phyloP scores from a whole-genome alignment of 768 basidiomycete species.

The Russula olivacea region DNA sequence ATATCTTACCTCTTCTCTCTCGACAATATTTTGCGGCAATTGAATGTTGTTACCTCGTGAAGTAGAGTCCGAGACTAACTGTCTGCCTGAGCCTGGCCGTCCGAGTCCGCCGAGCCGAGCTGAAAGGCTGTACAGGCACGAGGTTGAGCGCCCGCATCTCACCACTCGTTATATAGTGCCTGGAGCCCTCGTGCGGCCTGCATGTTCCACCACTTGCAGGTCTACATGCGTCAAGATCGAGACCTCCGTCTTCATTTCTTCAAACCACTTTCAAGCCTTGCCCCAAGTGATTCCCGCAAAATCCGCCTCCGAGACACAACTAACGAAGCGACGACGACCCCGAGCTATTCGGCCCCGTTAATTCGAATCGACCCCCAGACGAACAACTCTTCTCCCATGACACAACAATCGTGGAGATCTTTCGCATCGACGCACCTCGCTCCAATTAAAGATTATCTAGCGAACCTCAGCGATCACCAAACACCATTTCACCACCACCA shows the following conservation, averaged over 20 bases:
- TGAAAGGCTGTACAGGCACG: no score
- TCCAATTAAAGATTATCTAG: slow-evolving; percentile 46
- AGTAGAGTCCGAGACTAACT: not conserved
- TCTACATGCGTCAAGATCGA: not conserved
- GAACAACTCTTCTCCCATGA: slow-evolving; percentile 16
- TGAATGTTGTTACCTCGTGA: not conserved
- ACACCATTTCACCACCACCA: not conserved
- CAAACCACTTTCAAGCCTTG: not conserved
- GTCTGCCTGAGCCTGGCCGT: not conserved
- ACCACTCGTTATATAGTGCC: not conserved
- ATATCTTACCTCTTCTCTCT: not conserved
- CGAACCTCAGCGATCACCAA: slow-evolving; percentile 27
- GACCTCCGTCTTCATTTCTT: not conserved
- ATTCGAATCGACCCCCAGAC: not conserved
- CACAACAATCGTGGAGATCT: slow-evolving; percentile 31
- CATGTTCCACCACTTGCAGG: not conserved
- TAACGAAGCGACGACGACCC: not conserved
- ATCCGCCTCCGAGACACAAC: not conserved
- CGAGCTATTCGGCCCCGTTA: not conserved
- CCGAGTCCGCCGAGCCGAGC: not conserved
- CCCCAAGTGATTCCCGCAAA: not conserved
- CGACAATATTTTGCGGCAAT: not conserved
- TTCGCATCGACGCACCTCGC: slow-evolving; percentile 31
- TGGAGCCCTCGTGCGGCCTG: not conserved
- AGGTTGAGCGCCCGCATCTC: no score